These are phyloP conservation scores for Dimocarpus longan DNA, from an alignment of 345 rosid species.

Conservation along the genomic window DNA sequence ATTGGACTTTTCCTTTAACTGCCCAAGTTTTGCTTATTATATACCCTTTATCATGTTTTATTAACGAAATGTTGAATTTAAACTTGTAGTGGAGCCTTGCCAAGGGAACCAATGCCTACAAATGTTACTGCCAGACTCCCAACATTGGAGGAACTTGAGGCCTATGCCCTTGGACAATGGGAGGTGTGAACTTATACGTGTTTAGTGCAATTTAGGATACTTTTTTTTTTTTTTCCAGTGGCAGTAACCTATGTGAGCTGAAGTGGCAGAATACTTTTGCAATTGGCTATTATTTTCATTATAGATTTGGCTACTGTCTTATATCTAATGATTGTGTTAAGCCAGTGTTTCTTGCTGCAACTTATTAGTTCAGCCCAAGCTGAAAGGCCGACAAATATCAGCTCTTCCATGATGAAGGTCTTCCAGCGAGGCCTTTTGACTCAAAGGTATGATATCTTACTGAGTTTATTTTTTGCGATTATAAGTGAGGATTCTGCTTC, in stretches of 20 bases:
- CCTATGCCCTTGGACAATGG: constrained; percentile 88
- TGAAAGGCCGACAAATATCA: constrained; percentile 68
- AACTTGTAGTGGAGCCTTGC: constrained; percentile 76
- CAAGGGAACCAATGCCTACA: constrained; percentile 83
- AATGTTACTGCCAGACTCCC: constrained; percentile 65
- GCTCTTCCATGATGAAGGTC: constrained; percentile 86
- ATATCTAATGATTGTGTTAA: constrained; percentile 33
- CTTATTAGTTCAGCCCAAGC: constrained; percentile 82
- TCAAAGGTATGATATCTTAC: constrained; percentile 56
- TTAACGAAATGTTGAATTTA: constrained; percentile 19
- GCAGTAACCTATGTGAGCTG: constrained; percentile 5
- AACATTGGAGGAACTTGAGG: constrained; percentile 72
- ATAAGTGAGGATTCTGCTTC: constrained; percentile 19
- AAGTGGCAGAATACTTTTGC: background rate
- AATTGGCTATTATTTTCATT: background rate
- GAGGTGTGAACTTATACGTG: constrained; percentile 59
- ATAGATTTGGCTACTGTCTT: constrained; percentile 32
- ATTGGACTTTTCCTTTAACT: constrained; percentile 8
- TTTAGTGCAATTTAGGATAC: constrained; percentile 18
- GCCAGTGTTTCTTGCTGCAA: constrained; percentile 89
- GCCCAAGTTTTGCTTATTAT: constrained; percentile 4
- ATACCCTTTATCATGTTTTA: background rate
- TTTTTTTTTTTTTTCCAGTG: constrained; percentile 4
- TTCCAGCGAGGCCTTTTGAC: constrained; percentile 89
- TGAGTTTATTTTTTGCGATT: constrained; percentile 15